phyloP scores from a whole-genome alignment of 2,329 filamentous ascomycete species.

The Clonostachys chloroleuca region DNA sequence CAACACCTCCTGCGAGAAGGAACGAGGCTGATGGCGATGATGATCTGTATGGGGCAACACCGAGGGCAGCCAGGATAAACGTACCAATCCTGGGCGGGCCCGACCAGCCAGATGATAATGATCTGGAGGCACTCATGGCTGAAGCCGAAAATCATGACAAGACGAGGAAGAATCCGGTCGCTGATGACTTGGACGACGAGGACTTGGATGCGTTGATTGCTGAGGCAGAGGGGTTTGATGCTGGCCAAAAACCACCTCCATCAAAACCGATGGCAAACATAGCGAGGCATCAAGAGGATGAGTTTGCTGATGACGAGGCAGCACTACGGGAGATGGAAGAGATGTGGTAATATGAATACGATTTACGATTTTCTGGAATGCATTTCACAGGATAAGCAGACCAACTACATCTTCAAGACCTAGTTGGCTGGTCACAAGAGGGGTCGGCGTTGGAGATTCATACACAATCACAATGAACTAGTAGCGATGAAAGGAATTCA shows the following conservation, averaged over 20 bases:
- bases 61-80: conserved; percentile 16
- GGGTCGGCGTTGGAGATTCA: no score
- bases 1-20: conserved; percentile 17
- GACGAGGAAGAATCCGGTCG: neutral
- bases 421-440: no score
- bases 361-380: no score
- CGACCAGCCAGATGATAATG: conserved; percentile 35
- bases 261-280: neutral
- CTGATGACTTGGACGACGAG: conserved; percentile 40
- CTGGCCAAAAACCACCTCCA: neutral
- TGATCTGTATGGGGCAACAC: conserved; percentile 53
- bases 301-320: conserved; percentile 60
- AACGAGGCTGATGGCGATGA: conserved; percentile 36
- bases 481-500: no score
- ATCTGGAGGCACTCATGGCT: conserved; percentile 50
- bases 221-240: conserved; percentile 30
- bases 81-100: conserved; percentile 10
- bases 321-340: conserved; percentile 60
- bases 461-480: no score
- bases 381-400: no score
- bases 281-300: conserved; percentile 15
- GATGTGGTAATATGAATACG: no score
- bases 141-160: conserved; percentile 29
- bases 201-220: conserved; percentile 49
- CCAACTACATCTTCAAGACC: no score